These are phyloP conservation scores for Penicillium expansum DNA, from an alignment of 2,329 filamentous ascomycete species.

Conservation along the genomic window DNA sequence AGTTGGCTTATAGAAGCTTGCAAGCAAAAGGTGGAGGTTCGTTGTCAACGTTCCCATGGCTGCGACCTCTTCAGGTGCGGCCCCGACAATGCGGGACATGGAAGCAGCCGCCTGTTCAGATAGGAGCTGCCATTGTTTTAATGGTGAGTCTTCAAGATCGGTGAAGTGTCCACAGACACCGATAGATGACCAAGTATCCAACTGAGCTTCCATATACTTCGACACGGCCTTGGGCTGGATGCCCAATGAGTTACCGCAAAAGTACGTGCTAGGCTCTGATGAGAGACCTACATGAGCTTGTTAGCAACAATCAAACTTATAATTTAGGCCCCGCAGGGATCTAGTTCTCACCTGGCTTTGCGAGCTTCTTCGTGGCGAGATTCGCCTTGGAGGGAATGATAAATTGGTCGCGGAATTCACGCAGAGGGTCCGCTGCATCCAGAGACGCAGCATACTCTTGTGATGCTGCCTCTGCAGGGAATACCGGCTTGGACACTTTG, in stretches of 20 bases:
- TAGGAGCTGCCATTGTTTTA: slow-evolving; percentile 72
- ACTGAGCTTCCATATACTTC: slow-evolving; percentile 65
- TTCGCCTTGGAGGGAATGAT: slow-evolving; percentile 73
- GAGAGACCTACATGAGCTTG: slow-evolving; percentile 29
- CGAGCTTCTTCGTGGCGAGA: slow-evolving; percentile 62
- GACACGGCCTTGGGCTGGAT: slow-evolving; percentile 70
- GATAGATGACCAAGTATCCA: slow-evolving; percentile 78
- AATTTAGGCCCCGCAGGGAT: background rate
- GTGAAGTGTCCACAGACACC: slow-evolving; percentile 81
- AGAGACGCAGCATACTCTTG: slow-evolving; percentile 47
- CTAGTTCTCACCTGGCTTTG: slow-evolving; percentile 33
- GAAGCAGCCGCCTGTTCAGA: slow-evolving; percentile 69
- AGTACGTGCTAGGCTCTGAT: slow-evolving; percentile 59
- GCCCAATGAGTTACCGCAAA: slow-evolving; percentile 86
- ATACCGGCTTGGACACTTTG: slow-evolving; percentile 26
- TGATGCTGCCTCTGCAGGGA: slow-evolving; percentile 32
- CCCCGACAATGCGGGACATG: slow-evolving; percentile 72
- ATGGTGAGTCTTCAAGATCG: slow-evolving; percentile 62
- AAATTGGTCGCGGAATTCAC: slow-evolving; percentile 67
- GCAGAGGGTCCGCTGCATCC: slow-evolving; percentile 60
- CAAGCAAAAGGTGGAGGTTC: slow-evolving; percentile 76
- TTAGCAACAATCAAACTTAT: slow-evolving; percentile 11
- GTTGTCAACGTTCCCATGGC: slow-evolving; percentile 83
- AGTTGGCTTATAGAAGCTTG: slow-evolving; percentile 74
- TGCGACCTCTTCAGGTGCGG: slow-evolving; percentile 68